Evolutionary conservation across 1,284 basidiomycete genomes (phyloP), one percentile per base, ranked within the genome.

Genomic region (Rhodotorula sp.): DNA sequence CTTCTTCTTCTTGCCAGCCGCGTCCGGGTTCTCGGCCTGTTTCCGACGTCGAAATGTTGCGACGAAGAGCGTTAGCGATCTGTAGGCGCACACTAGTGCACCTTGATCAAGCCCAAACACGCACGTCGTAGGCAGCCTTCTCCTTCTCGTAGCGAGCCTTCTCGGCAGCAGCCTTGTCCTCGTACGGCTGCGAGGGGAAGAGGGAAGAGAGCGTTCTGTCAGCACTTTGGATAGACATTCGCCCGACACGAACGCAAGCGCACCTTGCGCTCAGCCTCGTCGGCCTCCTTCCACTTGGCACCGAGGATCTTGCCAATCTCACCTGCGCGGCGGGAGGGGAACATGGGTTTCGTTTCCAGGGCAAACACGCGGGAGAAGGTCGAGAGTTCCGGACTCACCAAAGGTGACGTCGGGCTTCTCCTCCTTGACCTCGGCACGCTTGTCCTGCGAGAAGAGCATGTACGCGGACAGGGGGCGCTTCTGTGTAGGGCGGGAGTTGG

Each of bases 401-500:
- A 97, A 97, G 70, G 89, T 86, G 51, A 93, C 94, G 71, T 94
- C 91, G 67, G 93, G 92, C 85, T 97, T 96, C 84, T 95, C 95
- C 68, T 86, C 79, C 87, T 95, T 95, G 86, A 97, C 91, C 79
- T 89, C 88, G 83, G 95, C 91, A 80, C 94, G 87, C 89, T 91
- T 91, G 83, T 95, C 94, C 82, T 94, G 91, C 79, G 88, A 89
- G 86, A 97, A 97, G 89, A 95, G 95, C 94, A 98, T 96, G 85
- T 96, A 98, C 66, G 94, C 93, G 63, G 93, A 95, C 64, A 96
- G 86, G 4, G 92, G 89, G 64, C 93, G 87, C 84, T 95, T 95
- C 69, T 71, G 69, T 71, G 69, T 22, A 20, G 24, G 37, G 6
- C 6, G 26, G 8, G 12, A 15, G 42, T 26, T 4, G 44, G 29